Base-by-base conservation (phyloP, 2,329 filamentous ascomycete species). In the Monilinia laxa region DNA sequence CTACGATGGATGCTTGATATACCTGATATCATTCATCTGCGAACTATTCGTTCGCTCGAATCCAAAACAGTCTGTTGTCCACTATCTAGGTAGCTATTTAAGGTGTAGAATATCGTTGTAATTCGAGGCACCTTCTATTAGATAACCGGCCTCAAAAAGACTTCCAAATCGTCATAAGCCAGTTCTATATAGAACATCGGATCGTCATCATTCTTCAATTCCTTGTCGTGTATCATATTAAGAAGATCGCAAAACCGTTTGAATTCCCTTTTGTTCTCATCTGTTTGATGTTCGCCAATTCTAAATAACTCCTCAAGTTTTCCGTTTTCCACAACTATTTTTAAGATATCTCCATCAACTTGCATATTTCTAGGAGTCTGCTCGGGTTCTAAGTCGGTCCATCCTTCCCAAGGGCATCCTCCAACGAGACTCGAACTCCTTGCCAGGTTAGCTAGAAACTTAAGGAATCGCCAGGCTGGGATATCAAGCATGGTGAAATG, bases 381-480 rank as follows among this genome's bases (percentile, higher is more conserved):
- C 31, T 76, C 75, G 10, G 82, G 80, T 68, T 84, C 81, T 2
- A 74, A 23, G 2, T 68, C 67, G 23, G 70, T 40, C 35, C 67
- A 31, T 18, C 70, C 68, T 35, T 75, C 77, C 35, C 77, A 76
- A 3, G 76, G 76, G 68, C 84, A 85, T 3, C 85, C 83, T 67
- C 81, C 86, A 16, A 87, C 76, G 4, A 74, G 70, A 9, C 76
- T 73, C 35, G 82, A 83, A 35, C 78, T 76, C 57, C 82, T 76
- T 38, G 85, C 87, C 58, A 96, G 76, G 67, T 90, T 89, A 73
- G 96, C 89, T 1, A 97, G 75, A 69, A 94, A 87, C 67, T 84
- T 83, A 6, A 98, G 81, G 4, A 96, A 80, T 9, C 83, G 82
- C 85, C 89, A 90, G 10, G 88, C 83, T 2, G 84, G 77, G 23